Evolutionary conservation across 495 filamentous ascomycete genomes (phyloP).

Genomic region (Tuber umbilicatum): DNA sequence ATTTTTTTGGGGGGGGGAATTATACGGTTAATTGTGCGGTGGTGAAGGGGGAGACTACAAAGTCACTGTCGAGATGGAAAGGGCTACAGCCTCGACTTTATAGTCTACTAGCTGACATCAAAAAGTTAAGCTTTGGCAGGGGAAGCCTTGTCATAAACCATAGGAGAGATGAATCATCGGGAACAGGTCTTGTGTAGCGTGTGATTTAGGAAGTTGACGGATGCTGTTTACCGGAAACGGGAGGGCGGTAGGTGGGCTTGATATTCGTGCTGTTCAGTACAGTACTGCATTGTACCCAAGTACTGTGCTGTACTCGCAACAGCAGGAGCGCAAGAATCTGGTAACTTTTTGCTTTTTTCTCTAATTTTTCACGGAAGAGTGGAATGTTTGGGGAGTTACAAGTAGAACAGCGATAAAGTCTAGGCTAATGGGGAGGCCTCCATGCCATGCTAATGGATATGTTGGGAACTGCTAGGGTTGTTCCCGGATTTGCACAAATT

Average conservation of each 20-base stretch:
- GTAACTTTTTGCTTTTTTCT: background rate
- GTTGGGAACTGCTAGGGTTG: background rate
- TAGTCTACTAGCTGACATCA: background rate
- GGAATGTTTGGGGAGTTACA: background rate
- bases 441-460: background rate
- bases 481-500: background rate
- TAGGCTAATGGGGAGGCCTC: background rate
- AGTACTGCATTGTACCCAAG: no score
- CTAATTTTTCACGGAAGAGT: background rate
- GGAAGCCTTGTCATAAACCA: background rate
- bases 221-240: background rate
- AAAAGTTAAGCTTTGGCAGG: background rate
- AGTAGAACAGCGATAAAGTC: background rate
- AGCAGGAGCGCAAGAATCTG: background rate
- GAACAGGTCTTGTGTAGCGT: background rate
- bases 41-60: background rate
- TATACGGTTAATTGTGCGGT: background rate
- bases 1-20: no score
- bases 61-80: background rate
- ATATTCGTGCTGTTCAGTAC: background rate
- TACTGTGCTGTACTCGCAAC: no score
- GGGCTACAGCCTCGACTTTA: background rate
- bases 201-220: background rate
- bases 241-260: background rate
- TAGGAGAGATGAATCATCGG: background rate